Conservation (phyloP, 306 rosid genomes). For the Clitoria ternatea region DNA sequence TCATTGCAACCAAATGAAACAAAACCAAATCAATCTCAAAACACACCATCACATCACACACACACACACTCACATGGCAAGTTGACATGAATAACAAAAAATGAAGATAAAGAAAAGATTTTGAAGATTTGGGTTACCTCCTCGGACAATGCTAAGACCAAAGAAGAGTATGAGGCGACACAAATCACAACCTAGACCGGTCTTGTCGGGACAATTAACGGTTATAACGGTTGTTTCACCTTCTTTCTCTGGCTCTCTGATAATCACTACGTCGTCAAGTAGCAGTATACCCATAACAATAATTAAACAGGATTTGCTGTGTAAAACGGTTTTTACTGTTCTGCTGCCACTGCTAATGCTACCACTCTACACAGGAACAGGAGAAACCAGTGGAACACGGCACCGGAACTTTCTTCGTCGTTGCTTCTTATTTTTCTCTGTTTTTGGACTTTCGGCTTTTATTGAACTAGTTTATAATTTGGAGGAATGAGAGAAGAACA, state of each 20-base stretch:
- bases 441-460: too few relatives aligned
- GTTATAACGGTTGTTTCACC: conserved; percentile 69
- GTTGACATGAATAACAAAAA: not conserved
- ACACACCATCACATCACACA: not conserved
- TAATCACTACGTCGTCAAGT: conserved; percentile 73
- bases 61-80: not conserved
- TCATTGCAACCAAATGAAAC: conserved; percentile 28
- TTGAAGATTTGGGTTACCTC: conserved; percentile 45
- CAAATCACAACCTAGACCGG: conserved; percentile 87
- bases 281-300: conserved; percentile 80
- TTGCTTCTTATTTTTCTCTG: not conserved
- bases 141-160: conserved; percentile 84
- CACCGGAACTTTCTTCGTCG: not conserved
- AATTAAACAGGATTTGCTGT: too few relatives aligned
- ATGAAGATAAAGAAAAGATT: not conserved
- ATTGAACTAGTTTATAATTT: too few relatives aligned
- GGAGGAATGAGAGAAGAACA: not conserved
- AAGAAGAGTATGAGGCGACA: conserved; percentile 93
- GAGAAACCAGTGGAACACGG: not conserved
- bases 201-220: conserved; percentile 92
- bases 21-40: conserved; percentile 14
- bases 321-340: not conserved
- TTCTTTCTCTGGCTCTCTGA: conserved; percentile 55
- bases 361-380: not conserved
- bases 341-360: not conserved